Conservation (phyloP, 495 filamentous ascomycete species). For the Cenococcum geophilum region DNA sequence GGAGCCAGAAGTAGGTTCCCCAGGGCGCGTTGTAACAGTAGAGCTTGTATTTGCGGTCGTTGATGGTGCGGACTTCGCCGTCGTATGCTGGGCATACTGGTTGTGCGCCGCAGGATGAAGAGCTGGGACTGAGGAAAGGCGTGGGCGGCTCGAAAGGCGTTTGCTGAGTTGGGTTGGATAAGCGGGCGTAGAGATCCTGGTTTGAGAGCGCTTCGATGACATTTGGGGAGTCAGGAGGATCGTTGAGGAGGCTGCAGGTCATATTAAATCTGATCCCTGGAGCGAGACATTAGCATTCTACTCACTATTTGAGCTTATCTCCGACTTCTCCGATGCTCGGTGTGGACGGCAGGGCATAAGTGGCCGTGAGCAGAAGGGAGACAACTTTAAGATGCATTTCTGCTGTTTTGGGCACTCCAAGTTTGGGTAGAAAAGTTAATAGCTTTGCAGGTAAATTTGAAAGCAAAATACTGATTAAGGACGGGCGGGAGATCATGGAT, state of each 20-base stretch:
- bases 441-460: no score
- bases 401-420: no score
- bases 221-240: not conserved
- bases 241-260: not conserved
- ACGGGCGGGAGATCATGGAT: no score
- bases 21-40: slow-evolving; percentile 14
- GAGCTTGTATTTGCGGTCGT: slow-evolving; percentile 9
- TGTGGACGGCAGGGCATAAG: not conserved
- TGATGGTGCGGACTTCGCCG: slow-evolving; percentile 4
- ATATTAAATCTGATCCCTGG: no score
- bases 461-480: no score
- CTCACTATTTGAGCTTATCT: no score
- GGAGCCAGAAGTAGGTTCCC: slow-evolving; percentile 9
- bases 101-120: not conserved
- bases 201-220: not conserved
- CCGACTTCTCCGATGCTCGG: no score
- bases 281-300: no score
- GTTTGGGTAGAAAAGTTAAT: no score
- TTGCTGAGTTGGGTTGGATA: not conserved
- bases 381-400: not conserved
- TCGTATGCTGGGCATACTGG: slow-evolving; percentile 9
- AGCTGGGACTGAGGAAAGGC: not conserved
- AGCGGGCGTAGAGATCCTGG: not conserved
- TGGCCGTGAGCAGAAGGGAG: not conserved
- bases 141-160: not conserved